Conservation (phyloP, 345 rosid genomes). For the Noccaea caerulescens region DNA sequence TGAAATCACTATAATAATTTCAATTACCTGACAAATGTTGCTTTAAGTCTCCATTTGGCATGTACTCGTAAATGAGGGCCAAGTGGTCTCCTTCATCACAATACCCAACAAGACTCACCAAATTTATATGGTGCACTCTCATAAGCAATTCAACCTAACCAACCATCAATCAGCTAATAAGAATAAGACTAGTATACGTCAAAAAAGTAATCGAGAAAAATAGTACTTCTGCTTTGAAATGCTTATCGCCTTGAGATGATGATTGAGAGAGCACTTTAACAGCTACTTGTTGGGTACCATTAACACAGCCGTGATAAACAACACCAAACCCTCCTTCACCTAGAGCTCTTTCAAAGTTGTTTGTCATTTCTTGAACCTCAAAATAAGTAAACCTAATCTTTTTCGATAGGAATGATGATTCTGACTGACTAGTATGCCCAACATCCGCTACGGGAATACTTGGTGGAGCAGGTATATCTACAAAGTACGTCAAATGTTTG, state of each 20-base stretch:
- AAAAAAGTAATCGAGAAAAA: neutral
- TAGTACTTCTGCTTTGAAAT: constrained; percentile 53
- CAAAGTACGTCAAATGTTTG: neutral
- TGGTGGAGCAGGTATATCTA: constrained; percentile 1
- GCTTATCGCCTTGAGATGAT: constrained; percentile 52
- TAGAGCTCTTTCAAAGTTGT: constrained; percentile 41
- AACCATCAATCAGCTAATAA: neutral
- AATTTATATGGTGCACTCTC: constrained; percentile 52
- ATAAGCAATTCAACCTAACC: constrained; percentile 46
- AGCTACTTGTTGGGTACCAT: constrained; percentile 44
- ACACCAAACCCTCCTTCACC: constrained; percentile 55
- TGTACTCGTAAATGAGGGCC: constrained; percentile 51
- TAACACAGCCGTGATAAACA: constrained; percentile 48
- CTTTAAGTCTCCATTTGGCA: constrained; percentile 45
- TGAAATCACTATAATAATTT: neutral
- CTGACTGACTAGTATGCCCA: neutral
- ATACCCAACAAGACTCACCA: constrained; percentile 49
- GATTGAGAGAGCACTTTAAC: constrained; percentile 48
- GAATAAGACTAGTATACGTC: neutral
- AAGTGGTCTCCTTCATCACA: constrained; percentile 42
- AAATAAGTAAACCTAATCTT: constrained; percentile 36
- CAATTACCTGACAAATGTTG: constrained; percentile 31
- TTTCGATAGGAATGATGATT: constrained; percentile 21
- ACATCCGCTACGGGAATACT: neutral
- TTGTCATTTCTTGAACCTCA: constrained; percentile 48